Percentiles rank a stretch among this genome's conserved stretches.
These are phyloP conservation scores for Saccharum spontaneum DNA, from an alignment of 176 grass and related monocot genomes.

Conservation along the genomic window DNA sequence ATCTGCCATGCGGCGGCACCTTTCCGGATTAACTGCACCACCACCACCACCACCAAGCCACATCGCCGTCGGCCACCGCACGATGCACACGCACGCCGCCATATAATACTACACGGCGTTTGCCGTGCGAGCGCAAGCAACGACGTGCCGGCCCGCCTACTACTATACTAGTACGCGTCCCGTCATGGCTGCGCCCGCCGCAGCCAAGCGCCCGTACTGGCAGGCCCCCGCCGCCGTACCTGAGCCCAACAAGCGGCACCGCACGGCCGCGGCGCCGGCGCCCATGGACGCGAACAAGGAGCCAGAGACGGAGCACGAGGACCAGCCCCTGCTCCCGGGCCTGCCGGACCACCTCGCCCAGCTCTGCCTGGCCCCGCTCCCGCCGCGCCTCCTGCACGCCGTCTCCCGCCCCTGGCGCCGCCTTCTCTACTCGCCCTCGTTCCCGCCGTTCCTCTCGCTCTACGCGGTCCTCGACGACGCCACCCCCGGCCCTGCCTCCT, in stretches of 20 bases:
- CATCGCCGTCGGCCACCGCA: neutral
- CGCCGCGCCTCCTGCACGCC: conserved; percentile 50
- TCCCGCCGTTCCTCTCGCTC: conserved; percentile 54
- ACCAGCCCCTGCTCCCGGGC: conserved; percentile 55
- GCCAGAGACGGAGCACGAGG: neutral
- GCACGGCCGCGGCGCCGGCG: neutral
- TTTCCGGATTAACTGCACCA: conserved; percentile 42
- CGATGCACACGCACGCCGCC: conserved; percentile 3
- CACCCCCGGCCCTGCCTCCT: neutral
- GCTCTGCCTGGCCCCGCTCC: conserved; percentile 60
- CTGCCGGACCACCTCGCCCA: conserved; percentile 81
- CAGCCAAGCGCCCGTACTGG: conserved; percentile 26
- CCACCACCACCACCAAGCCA: neutral
- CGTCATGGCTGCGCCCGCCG: conserved; percentile 42
- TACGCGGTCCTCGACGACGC: conserved; percentile 55
- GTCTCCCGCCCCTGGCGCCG: conserved; percentile 76
- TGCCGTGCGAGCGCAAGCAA: conserved; percentile 22
- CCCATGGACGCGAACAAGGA: neutral
- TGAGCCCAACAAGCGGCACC: conserved; percentile 23
- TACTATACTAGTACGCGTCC: neutral
- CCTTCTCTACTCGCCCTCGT: conserved; percentile 58
- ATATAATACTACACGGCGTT: conserved; percentile 10
- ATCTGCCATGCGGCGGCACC: neutral
- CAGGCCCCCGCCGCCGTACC: neutral
- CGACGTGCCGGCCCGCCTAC: neutral